Evolutionary conservation across 2,329 filamentous ascomycete species (phyloP).

Genomic region (Seiridium cupressi): DNA sequence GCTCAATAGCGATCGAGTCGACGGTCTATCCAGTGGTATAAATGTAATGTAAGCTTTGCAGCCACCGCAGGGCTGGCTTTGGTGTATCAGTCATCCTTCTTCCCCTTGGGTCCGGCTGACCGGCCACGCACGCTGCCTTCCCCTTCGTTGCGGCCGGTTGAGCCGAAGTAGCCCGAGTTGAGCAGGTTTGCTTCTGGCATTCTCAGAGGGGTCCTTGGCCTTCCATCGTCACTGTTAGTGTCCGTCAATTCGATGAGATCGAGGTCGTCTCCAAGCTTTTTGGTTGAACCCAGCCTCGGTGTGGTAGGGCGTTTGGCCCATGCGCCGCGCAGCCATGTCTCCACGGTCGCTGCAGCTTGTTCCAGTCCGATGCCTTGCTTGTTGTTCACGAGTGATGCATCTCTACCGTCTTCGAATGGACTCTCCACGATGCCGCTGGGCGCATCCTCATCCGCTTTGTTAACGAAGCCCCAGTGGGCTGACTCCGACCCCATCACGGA

Average conservation of each 20-base stretch:
- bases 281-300: constrained; percentile 40
- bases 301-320: constrained; percentile 61
- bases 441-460: constrained; percentile 29
- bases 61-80: neutral
- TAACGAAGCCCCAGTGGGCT: constrained; percentile 53
- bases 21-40: neutral
- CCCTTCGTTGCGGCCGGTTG: constrained; percentile 37
- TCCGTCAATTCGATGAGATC: constrained; percentile 74
- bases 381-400: constrained; percentile 34
- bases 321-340: constrained; percentile 86
- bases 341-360: constrained; percentile 81
- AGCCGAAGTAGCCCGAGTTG: constrained; percentile 29
- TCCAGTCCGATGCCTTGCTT: constrained; percentile 62
- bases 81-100: constrained; percentile 41
- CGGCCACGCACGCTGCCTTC: constrained; percentile 37
- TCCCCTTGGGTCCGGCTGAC: constrained; percentile 36
- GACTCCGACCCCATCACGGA: constrained; percentile 62
- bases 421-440: constrained; percentile 45
- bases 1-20: neutral
- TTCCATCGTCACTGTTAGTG: constrained; percentile 54
- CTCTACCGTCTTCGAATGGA: constrained; percentile 46
- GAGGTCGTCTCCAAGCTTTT: constrained; percentile 43
- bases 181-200: constrained; percentile 25
- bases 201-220: constrained; percentile 15
- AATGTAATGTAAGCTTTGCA: neutral